Conservation (phyloP, 2,329 filamentous ascomycete genomes). For the Claviceps purpurea region DNA sequence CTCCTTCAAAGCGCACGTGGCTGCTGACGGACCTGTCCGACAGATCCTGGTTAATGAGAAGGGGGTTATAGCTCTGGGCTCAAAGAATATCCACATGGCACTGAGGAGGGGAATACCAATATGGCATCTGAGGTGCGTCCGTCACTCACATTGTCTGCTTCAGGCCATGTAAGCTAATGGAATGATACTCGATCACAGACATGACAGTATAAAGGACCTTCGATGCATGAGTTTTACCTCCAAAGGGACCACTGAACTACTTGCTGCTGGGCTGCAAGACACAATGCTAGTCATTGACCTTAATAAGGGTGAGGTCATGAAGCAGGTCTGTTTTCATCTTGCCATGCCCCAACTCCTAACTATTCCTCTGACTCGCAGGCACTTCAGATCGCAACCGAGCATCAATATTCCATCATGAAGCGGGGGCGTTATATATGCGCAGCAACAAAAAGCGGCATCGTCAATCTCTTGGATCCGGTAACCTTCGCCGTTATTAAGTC, state of each 20-base stretch:
- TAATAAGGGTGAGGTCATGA: constrained; percentile 57
- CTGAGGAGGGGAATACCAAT: constrained; percentile 65
- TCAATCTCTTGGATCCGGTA: constrained; percentile 74
- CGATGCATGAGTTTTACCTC: constrained; percentile 93
- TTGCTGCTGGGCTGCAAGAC: constrained; percentile 77
- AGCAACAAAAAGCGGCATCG: constrained; percentile 66
- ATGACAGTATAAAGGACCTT: constrained; percentile 70
- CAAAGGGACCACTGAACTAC: constrained; percentile 66
- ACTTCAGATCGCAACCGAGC: constrained; percentile 35
- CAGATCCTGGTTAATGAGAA: constrained; percentile 87
- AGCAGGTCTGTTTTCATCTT: constrained; percentile 34
- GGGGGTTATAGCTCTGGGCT: constrained; percentile 75
- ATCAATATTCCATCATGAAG: constrained; percentile 85
- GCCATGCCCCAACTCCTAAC: neutral
- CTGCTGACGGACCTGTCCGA: constrained; percentile 63
- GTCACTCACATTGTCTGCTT: neutral
- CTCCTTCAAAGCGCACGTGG: constrained; percentile 68
- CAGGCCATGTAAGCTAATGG: neutral
- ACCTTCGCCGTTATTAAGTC: constrained; percentile 68
- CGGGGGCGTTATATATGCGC: constrained; percentile 83
- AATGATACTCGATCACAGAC: constrained; percentile 26
- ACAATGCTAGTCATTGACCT: constrained; percentile 68
- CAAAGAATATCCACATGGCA: constrained; percentile 80
- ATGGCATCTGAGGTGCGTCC: constrained; percentile 69
- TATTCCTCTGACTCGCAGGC: constrained; percentile 16